Evolutionary conservation across 2,329 filamentous ascomycete genomes (phyloP).

Genomic region (Metarhizium guizhouense): DNA sequence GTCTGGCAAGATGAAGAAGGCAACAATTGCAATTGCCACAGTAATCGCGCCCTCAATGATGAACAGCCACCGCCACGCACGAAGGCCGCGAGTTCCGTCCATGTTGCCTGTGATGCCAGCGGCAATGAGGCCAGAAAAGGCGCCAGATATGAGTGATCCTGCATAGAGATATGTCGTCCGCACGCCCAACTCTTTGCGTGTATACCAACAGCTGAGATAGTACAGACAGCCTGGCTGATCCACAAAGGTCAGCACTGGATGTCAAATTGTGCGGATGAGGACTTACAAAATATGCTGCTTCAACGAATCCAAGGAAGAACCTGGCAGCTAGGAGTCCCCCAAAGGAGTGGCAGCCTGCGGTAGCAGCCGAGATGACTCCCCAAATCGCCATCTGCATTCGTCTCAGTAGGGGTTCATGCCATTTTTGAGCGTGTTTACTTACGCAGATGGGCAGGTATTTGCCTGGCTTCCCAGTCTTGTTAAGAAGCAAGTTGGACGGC

Average conservation of each 20-base stretch:
- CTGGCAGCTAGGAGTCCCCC: conserved; percentile 24
- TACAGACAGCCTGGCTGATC: conserved; percentile 48
- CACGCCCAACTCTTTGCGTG: conserved; percentile 56
- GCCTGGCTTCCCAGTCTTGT: conserved; percentile 40
- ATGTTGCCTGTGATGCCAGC: conserved; percentile 60
- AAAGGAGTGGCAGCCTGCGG: conserved; percentile 23
- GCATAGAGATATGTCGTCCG: conserved; percentile 59
- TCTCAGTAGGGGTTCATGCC: background rate
- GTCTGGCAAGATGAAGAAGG: conserved; percentile 43
- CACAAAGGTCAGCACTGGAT: background rate
- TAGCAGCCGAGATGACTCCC: conserved; percentile 35
- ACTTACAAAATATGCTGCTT: conserved; percentile 33
- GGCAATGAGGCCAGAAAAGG: conserved; percentile 59
- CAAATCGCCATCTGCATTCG: conserved; percentile 34
- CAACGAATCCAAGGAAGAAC: conserved; percentile 29
- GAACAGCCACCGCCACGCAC: conserved; percentile 45
- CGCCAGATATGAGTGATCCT: conserved; percentile 60
- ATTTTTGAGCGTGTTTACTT: conserved; percentile 1
- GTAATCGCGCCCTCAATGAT: conserved; percentile 63
- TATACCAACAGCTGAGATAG: conserved; percentile 60
- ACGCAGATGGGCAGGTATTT: conserved; percentile 36
- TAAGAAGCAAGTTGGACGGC: conserved; percentile 41
- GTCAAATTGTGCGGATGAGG: background rate
- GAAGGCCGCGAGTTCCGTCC: conserved; percentile 47
- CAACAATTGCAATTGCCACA: conserved; percentile 46